Conservation (phyloP, 768 basidiomycete genomes). For the Suillus bovinus region DNA sequence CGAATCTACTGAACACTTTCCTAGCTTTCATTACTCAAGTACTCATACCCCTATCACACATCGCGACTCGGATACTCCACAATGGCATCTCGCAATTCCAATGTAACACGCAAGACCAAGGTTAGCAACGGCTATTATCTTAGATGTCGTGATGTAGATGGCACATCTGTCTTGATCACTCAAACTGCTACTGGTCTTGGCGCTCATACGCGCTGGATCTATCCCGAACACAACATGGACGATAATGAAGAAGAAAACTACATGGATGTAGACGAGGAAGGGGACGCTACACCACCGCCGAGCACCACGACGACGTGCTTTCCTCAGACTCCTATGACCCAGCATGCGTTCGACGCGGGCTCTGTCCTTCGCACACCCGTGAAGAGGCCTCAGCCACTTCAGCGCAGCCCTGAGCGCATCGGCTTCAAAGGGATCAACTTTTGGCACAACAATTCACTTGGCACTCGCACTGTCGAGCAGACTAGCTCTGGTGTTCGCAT, state of each 20-base stretch:
- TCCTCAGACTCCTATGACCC: slow-evolving; percentile 22
- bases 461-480: slow-evolving; percentile 14
- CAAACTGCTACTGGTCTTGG: slow-evolving; percentile 16
- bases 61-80: neutral
- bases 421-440: slow-evolving; percentile 29
- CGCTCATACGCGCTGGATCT: slow-evolving; percentile 13
- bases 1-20: neutral
- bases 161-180: slow-evolving; percentile 12
- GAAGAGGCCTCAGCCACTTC: slow-evolving; percentile 29
- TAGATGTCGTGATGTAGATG: slow-evolving; percentile 16
- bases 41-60: neutral
- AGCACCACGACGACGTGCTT: slow-evolving; percentile 8
- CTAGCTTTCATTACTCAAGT: neutral
- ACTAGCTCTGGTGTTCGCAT: neutral
- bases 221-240: slow-evolving; percentile 12
- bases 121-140: slow-evolving; percentile 3
- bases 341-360: slow-evolving; percentile 27
- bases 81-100: slow-evolving; percentile 12
- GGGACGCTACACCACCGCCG: slow-evolving; percentile 13
- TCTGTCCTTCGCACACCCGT: slow-evolving; percentile 32
- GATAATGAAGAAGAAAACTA: slow-evolving; percentile 8
- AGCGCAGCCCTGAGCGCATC: slow-evolving; percentile 29
- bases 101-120: slow-evolving; percentile 1
- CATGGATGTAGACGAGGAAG: slow-evolving; percentile 18
- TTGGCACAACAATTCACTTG: slow-evolving; percentile 16